A percentile compares a stretch with the other conserved stretches of the same genome.
phyloP scores from a whole-genome alignment of 352 stramenopile species.

The Aphanomyces astaci region DNA sequence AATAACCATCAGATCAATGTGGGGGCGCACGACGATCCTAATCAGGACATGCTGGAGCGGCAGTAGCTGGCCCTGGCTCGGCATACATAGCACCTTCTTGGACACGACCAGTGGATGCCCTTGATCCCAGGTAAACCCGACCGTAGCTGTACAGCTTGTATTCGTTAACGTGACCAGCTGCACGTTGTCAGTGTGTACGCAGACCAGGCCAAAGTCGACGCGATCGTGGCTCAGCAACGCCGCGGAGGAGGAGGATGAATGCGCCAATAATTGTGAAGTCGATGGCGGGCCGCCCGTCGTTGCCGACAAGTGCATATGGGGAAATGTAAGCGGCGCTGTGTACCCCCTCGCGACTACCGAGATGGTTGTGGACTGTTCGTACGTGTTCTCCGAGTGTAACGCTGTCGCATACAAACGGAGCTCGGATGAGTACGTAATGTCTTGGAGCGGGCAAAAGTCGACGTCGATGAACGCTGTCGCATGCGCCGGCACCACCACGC shows the following conservation, averaged over 20 bases:
- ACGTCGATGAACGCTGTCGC: slow-evolving; percentile 61
- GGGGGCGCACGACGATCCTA: slow-evolving; percentile 38
- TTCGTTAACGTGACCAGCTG: slow-evolving; percentile 54
- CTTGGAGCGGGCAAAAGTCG: slow-evolving; percentile 68
- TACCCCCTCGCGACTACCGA: slow-evolving; percentile 53
- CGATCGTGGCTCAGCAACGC: slow-evolving; percentile 40
- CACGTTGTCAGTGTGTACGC: slow-evolving; percentile 38
- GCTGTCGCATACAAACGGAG: slow-evolving; percentile 60
- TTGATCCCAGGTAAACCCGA: slow-evolving; percentile 51
- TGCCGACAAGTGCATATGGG: slow-evolving; percentile 26
- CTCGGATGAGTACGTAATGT: slow-evolving; percentile 38
- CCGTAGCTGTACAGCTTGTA: slow-evolving; percentile 10
- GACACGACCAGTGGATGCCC: slow-evolving; percentile 45
- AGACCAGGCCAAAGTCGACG: slow-evolving; percentile 54
- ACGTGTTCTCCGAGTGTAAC: slow-evolving; percentile 39
- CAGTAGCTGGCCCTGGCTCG: slow-evolving; percentile 38
- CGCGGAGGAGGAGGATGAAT: background rate
- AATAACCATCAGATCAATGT: slow-evolving; percentile 42
- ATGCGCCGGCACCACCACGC: slow-evolving; percentile 50
- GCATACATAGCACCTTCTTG: slow-evolving; percentile 42
- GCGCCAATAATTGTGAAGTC: too few relatives aligned
- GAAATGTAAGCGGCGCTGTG: slow-evolving; percentile 34
- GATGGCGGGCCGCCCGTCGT: background rate
- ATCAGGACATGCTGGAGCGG: slow-evolving; percentile 46
- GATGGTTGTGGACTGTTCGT: slow-evolving; percentile 58